Evolutionary conservation across 2,329 filamentous ascomycete species (phyloP).

Genomic region (Apiospora pterosperma): DNA sequence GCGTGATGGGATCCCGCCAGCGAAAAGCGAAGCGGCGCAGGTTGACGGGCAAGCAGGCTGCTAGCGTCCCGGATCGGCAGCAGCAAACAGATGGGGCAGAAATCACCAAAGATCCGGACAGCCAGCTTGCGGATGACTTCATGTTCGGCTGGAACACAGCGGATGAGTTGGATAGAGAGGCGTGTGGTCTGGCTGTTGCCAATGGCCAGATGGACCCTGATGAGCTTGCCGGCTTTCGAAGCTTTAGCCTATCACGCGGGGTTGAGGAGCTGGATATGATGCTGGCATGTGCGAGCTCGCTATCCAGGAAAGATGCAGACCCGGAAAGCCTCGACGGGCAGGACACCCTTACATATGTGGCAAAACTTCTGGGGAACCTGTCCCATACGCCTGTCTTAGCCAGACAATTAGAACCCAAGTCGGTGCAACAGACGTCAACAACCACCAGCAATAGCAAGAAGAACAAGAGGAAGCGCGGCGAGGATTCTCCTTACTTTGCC

Average conservation of each 20-base stretch:
- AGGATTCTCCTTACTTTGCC: neutral
- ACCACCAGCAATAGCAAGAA: neutral
- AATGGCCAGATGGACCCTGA: neutral
- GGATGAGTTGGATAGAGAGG: neutral
- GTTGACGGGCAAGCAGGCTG: neutral
- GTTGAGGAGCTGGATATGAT: conserved; percentile 31
- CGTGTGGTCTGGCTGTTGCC: neutral
- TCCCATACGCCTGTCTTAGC: neutral
- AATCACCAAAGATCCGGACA: neutral
- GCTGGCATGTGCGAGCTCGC: conserved; percentile 25
- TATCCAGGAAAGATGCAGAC: conserved; percentile 19
- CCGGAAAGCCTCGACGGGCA: conserved; percentile 20
- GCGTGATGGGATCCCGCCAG: neutral
- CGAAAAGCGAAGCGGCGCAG: neutral
- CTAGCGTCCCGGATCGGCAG: neutral
- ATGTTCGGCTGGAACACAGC: conserved; percentile 29
- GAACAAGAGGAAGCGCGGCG: neutral
- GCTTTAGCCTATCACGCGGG: conserved; percentile 23
- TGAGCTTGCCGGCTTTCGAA: neutral
- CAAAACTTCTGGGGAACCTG: conserved; percentile 10
- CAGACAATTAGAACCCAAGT: neutral
- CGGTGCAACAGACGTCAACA: neutral
- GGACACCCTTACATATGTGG: conserved; percentile 22
- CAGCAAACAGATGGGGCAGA: neutral
- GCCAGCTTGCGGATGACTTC: conserved; percentile 20